Percentiles rank a stretch among this genome's conserved stretches.
phyloP scores from a whole-genome alignment of 139 green algal genomes.

The Coelastrella sp. region DNA sequence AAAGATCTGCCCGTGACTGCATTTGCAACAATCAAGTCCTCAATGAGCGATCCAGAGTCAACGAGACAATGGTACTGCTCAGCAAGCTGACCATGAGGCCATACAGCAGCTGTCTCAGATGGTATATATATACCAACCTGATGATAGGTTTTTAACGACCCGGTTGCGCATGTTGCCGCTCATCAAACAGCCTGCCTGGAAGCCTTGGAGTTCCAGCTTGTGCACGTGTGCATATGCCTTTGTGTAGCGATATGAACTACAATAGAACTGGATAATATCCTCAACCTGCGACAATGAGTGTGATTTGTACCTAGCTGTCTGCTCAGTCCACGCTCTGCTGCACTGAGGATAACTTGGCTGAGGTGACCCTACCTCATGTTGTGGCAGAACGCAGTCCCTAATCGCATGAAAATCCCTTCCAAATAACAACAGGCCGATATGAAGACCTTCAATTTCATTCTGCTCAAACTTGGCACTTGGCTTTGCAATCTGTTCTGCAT shows the following conservation, averaged over 20 bases:
- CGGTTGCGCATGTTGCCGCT: slow-evolving; percentile 31
- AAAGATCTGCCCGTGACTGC: slow-evolving; percentile 4
- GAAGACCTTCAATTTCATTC: slow-evolving; percentile 16
- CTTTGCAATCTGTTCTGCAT: too few relatives aligned
- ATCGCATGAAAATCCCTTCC: slow-evolving; percentile 15
- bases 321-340: too few relatives aligned
- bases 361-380: neutral
- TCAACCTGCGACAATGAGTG: slow-evolving; percentile 34
- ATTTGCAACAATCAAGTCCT: neutral
- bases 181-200: slow-evolving; percentile 10
- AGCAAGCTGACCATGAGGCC: neutral
- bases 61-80: neutral
- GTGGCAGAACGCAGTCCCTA: neutral
- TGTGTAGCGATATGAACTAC: neutral
- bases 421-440: slow-evolving; percentile 12
- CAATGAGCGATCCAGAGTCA: neutral
- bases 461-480: neutral
- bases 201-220: slow-evolving; percentile 13
- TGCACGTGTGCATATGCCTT: neutral
- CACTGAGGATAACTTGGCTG: too few relatives aligned
- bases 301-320: too few relatives aligned
- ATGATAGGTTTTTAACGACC: neutral
- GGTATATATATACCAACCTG: slow-evolving; percentile 23
- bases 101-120: too few relatives aligned
- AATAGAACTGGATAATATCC: slow-evolving; percentile 8